Conservation (phyloP, 441 rosid genomes). For the Populus hybrid region DNA sequence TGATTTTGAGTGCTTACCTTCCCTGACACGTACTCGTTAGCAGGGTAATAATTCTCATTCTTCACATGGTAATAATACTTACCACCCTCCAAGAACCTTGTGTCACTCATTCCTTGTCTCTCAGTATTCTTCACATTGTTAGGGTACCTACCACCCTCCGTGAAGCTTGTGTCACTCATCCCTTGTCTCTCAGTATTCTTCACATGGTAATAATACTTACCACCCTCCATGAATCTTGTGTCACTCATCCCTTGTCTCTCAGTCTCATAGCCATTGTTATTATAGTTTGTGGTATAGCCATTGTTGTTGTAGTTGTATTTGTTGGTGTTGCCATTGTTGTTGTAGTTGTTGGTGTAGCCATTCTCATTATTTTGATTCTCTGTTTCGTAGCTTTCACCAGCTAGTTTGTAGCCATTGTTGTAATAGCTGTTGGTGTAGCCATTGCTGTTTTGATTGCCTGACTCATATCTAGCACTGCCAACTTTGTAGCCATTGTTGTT, state of each 20-base stretch:
- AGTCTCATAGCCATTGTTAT: conserved; percentile 4
- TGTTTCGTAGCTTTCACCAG: neutral
- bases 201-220: conserved; percentile 44
- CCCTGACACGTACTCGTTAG: conserved; percentile 24
- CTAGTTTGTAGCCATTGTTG: too few species aligned
- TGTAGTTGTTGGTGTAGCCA: neutral
- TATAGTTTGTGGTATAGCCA: conserved; percentile 1
- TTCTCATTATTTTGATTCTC: neutral
- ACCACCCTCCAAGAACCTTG: conserved; percentile 56
- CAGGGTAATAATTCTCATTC: conserved; percentile 24
- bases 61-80: conserved; percentile 35
- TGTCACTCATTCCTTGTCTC: conserved; percentile 65
- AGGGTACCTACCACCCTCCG: conserved; percentile 53
- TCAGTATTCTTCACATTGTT: conserved; percentile 25
- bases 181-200: conserved; percentile 43
- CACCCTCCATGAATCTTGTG: conserved; percentile 60
- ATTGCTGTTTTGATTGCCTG: neutral
- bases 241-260: conserved; percentile 70
- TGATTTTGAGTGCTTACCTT: conserved; percentile 19
- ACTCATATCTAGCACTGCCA: neutral
- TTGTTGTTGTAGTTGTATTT: neutral
- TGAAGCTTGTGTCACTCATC: conserved; percentile 59
- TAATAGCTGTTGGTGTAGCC: neutral
- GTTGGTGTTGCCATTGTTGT: neutral
- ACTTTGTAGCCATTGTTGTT: conserved; percentile 16